A percentile compares a stretch with the other conserved stretches of the same genome.
These are phyloP conservation scores for Cryptococcus sp. DNA, from an alignment of 1,284 basidiomycete genomes.

Conservation along the genomic window DNA sequence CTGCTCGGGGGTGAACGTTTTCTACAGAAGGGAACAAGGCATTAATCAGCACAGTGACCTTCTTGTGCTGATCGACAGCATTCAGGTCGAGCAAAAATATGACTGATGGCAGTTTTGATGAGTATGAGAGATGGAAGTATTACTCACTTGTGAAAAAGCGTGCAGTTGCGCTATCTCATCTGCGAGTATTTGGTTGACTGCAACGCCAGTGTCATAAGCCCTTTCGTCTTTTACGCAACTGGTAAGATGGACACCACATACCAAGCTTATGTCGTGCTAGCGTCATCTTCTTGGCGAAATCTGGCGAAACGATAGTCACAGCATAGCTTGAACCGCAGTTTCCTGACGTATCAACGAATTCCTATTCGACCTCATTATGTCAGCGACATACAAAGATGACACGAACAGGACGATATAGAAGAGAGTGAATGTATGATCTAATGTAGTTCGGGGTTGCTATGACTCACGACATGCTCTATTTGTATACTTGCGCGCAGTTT, in stretches of 20 bases:
- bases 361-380: conserved; percentile 21
- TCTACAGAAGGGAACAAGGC: conserved; percentile 20
- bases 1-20: conserved; percentile 50
- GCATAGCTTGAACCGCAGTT: conserved; percentile 53
- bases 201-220: not conserved
- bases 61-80: not conserved
- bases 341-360: conserved; percentile 50
- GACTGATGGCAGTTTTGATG: not conserved
- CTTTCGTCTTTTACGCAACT: not conserved
- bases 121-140: no score
- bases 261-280: conserved; percentile 51
- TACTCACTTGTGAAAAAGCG: conserved; percentile 51
- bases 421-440: not conserved
- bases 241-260: conserved; percentile 14
- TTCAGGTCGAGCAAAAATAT: not conserved
- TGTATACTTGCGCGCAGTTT: conserved; percentile 30
- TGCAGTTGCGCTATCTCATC: conserved; percentile 50
- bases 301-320: conserved; percentile 48
- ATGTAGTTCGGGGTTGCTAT: no score
- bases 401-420: not conserved
- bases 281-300: conserved; percentile 50
- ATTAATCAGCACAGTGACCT: not conserved
- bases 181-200: conserved; percentile 49
- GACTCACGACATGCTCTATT: conserved; percentile 34
- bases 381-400: no score